phyloP scores from a whole-genome alignment of 1,139 yeast genomes.

The Arxiozyma telluris region DNA sequence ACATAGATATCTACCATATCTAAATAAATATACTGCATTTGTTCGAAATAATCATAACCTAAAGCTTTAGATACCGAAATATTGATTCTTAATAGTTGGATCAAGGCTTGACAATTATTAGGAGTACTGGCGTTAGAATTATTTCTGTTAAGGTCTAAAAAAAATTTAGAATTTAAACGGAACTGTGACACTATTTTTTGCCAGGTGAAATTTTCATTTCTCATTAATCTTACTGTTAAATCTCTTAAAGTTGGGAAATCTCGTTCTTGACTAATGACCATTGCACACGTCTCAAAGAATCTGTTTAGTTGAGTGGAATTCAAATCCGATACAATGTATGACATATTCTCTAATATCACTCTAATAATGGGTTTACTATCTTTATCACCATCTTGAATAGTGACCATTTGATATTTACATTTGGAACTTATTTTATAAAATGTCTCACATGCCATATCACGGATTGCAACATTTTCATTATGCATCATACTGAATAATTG shows the following conservation, averaged over 20 bases:
- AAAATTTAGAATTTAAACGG: slow-evolving; percentile 63
- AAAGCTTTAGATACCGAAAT: slow-evolving; percentile 84
- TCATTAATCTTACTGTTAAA: slow-evolving; percentile 69
- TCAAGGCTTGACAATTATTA: slow-evolving; percentile 32
- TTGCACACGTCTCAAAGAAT: slow-evolving; percentile 93
- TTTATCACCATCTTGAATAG: slow-evolving; percentile 65
- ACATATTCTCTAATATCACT: slow-evolving; percentile 72
- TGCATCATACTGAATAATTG: slow-evolving; percentile 97
- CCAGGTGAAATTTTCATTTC: slow-evolving; percentile 89
- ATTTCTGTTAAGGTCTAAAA: slow-evolving; percentile 78
- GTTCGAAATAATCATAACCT: slow-evolving; percentile 82
- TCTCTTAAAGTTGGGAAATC: slow-evolving; percentile 53
- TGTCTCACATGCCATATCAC: slow-evolving; percentile 99
- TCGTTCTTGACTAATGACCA: slow-evolving; percentile 78
- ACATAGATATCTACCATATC: slow-evolving; percentile 81
- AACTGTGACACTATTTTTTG: slow-evolving; percentile 72
- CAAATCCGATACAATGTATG: slow-evolving; percentile 75
- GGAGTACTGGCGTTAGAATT: slow-evolving; percentile 14
- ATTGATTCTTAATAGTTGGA: slow-evolving; percentile 85
- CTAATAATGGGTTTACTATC: slow-evolving; percentile 70
- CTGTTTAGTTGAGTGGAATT: slow-evolving; percentile 95
- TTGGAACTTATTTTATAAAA: slow-evolving; percentile 87
- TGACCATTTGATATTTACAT: slow-evolving; percentile 89
- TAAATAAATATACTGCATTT: slow-evolving; percentile 70
- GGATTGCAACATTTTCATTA: slow-evolving; percentile 97